Evolutionary conservation across 495 filamentous ascomycete species (phyloP).

Genomic region (Trichocladium uniseriatum): DNA sequence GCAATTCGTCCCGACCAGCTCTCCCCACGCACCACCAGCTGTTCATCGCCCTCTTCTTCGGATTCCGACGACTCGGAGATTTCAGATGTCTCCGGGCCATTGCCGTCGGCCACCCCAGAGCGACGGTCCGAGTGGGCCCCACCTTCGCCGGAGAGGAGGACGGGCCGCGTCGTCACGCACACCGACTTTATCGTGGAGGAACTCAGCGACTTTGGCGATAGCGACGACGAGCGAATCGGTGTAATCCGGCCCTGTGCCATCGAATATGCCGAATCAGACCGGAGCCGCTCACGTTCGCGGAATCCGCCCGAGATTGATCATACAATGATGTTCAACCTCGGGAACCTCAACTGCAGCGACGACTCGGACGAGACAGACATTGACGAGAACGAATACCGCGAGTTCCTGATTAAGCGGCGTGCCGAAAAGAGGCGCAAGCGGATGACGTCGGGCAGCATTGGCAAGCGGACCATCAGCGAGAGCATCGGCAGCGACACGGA

Average conservation of each 20-base stretch:
- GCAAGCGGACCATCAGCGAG: slow-evolving; percentile 45
- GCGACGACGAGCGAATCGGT: slow-evolving; percentile 30
- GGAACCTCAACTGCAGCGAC: slow-evolving; percentile 35
- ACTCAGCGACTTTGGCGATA: slow-evolving; percentile 35
- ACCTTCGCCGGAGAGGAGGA: slow-evolving; percentile 19
- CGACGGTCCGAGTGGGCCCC: slow-evolving; percentile 16
- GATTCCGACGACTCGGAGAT: slow-evolving; percentile 25
- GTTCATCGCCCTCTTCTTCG: slow-evolving; percentile 15
- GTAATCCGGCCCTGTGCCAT: slow-evolving; percentile 36
- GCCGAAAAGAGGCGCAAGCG: slow-evolving; percentile 34
- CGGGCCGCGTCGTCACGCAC: slow-evolving; percentile 26
- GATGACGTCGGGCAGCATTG: slow-evolving; percentile 44
- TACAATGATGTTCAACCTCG: slow-evolving; percentile 30
- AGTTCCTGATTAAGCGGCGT: slow-evolving; percentile 26
- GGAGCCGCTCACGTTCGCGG: slow-evolving; percentile 34
- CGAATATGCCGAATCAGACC: slow-evolving; percentile 38
- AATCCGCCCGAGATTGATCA: slow-evolving; percentile 30
- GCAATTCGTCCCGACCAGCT: slow-evolving; percentile 37
- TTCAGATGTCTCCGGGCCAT: slow-evolving; percentile 23
- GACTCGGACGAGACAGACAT: slow-evolving; percentile 36
- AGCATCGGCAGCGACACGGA: slow-evolving; percentile 46
- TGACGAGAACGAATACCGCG: slow-evolving; percentile 31
- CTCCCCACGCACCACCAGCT: slow-evolving; percentile 41
- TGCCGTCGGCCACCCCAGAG: slow-evolving; percentile 29
- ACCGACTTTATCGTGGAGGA: slow-evolving; percentile 36